Evolutionary conservation across 1,284 basidiomycete genomes (phyloP).

Genomic region (Schizophyllum amplum): DNA sequence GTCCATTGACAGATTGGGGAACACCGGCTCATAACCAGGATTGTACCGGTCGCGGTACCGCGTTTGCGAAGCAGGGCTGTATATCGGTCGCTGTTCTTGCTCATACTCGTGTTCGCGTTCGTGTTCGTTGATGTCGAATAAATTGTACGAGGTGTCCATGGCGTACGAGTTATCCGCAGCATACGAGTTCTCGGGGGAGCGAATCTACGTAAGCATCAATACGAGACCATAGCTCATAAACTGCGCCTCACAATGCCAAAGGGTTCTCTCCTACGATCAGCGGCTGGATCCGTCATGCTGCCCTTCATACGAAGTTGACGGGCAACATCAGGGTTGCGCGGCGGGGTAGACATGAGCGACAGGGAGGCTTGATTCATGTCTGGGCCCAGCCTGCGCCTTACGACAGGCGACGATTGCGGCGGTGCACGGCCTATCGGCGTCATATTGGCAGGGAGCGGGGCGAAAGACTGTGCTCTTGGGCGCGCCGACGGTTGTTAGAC

Average conservation of each 20-base stretch:
- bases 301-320: constrained; percentile 58
- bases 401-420: constrained; percentile 5
- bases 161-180: too few relatives aligned
- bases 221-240: constrained; percentile 2
- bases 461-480: constrained; percentile 26
- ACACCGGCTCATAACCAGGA: background rate
- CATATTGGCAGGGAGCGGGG: constrained; percentile 25
- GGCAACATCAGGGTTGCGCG: constrained; percentile 51
- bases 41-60: constrained; percentile 15
- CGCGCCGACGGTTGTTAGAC: constrained; percentile 52
- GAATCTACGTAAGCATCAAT: background rate
- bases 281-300: constrained; percentile 64
- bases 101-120: constrained; percentile 45
- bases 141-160: constrained; percentile 42
- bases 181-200: background rate
- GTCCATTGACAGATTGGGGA: background rate
- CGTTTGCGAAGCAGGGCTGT: constrained; percentile 22
- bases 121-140: constrained; percentile 67
- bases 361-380: constrained; percentile 14
- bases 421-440: constrained; percentile 17
- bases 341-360: constrained; percentile 46
- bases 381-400: background rate
- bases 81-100: constrained; percentile 20
- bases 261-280: constrained; percentile 51
- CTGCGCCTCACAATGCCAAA: constrained; percentile 35